phyloP scores from a whole-genome alignment of 148 eudicot genomes.

The Amaranthus cruentus region DNA sequence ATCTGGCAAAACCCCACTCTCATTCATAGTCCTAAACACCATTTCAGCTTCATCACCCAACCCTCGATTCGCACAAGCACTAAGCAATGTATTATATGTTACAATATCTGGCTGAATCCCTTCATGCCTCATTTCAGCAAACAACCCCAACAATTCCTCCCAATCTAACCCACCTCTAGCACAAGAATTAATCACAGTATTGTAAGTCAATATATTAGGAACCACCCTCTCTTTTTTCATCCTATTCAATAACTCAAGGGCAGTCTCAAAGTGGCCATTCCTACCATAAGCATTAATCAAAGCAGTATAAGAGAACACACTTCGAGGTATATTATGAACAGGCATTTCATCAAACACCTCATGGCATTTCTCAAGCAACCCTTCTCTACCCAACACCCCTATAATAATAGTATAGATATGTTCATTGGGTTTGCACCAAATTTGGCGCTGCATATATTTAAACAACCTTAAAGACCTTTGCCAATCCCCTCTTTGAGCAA shows the following conservation, averaged over 20 bases:
- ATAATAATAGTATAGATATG: conserved; percentile 73
- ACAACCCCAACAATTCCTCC: conserved; percentile 88
- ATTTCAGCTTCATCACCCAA: conserved; percentile 83
- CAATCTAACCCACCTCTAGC: conserved; percentile 89
- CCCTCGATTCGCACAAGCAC: conserved; percentile 78
- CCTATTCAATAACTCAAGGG: conserved; percentile 60
- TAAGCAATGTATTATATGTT: conserved; percentile 81
- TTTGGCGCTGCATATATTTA: conserved; percentile 93
- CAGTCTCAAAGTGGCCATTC: conserved; percentile 64
- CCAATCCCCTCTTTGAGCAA: conserved; percentile 89
- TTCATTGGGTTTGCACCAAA: conserved; percentile 96
- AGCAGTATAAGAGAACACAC: conserved; percentile 77
- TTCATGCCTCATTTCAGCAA: conserved; percentile 95
- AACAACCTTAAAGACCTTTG: conserved; percentile 84
- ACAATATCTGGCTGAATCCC: conserved; percentile 95
- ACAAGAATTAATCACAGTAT: conserved; percentile 82
- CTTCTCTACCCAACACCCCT: conserved; percentile 81
- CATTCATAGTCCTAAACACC: conserved; percentile 95
- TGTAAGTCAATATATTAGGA: conserved; percentile 82
- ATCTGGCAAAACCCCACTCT: conserved; percentile 86
- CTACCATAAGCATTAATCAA: conserved; percentile 89
- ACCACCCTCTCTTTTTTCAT: conserved; percentile 76
- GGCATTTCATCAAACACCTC: conserved; percentile 92
- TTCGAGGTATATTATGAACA: conserved; percentile 53
- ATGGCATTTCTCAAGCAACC: conserved; percentile 66